Evolutionary conservation across 108 stramenopile species (phyloP), one percentile per base, ranked within the genome.

Genomic region (Cylindrotheca fusiformis): DNA sequence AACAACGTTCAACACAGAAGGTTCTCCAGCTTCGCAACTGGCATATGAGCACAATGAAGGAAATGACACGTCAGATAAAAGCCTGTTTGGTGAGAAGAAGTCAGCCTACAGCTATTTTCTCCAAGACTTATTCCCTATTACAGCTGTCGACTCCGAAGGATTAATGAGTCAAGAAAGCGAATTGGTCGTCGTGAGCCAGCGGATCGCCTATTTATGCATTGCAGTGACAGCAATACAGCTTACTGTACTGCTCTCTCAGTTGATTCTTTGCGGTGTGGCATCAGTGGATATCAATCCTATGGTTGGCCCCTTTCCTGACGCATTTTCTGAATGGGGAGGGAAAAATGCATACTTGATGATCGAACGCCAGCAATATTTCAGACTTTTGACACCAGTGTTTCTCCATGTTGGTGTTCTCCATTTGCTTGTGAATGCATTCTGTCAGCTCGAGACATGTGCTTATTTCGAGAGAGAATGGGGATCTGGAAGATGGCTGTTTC

Each of bases 301-400:
- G 75, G 48, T 84, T 0, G 87, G 87, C 21, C 87, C 87, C 0
- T 90, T 75, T 57, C 93, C 93, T 10, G 87, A 85, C 62, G 80
- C 78, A 8, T 71, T 83, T 25, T 71, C 69, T 10, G 72, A 86
- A n/a, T 88, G 80, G 80, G 87, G 87, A 19, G 87, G 74, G 46
- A 84, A 84, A 52, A 87, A 87, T 58, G 30, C 80, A 1, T 81
- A 78, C 53, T 49, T 75, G 46, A 61, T 84, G 33, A 20, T 82
- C 6, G 69, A 72, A 23, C 69, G 67, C 3, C 26, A 57, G 0
- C 64, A 88, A 54, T 72, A 65, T 36, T 83, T 65, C 67, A 55
- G 87, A 8, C 29, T 88, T 17, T 17, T 88, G 22, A 78, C 83
- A 1, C 81, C 87, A 4, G 48, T 53, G 21, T 74, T 88, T 23